Base-by-base conservation (phyloP, 495 filamentous ascomycete species). In the Aspergillus biplanus region DNA sequence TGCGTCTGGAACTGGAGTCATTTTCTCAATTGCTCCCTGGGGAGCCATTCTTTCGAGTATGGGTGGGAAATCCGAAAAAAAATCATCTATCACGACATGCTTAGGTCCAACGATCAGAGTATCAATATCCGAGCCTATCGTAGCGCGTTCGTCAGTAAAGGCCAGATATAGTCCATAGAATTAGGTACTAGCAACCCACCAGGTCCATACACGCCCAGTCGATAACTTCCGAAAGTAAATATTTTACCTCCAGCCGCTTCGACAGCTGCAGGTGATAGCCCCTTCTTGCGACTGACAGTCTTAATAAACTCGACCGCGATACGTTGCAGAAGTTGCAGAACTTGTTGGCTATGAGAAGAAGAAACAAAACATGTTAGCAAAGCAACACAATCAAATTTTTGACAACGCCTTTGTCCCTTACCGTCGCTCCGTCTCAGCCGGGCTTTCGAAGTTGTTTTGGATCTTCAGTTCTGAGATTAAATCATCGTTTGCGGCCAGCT, bases 211-310 rank as follows among this genome's bases (percentile, higher is more conserved):
- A 97, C 95, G 47, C 96, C 96, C 8, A 99, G 79, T 33, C 92
- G 86, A 74, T 91, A 99, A 77, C 96, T 98, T 56, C 95, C 95
- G 75, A 90, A 99, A 0, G 96, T 93, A 72, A 94, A 96, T 46
- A 99, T 87, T 76, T 93, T 92, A 42, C 93, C 96, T 48, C 92
- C 92, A 1, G 92, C 88, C 61, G 87, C 85, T 47, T 93, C 90
- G 32, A 96, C 85, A 15, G 92, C 82, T 27, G 88, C 86, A 18
- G 89, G 83, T 21, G 93, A 87, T 31, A 93, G 78, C 6, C 92
- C 89, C 71, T 91, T 89, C 75, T 86, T 90, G 73, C 85, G 77
- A 80, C 92, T 76, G 52, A 96, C 92, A 63, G 83, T 78, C 72
- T 86, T 88, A 47, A 99, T 90, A 65, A 99, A 97, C 64, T 91